phyloP scores from a whole-genome alignment of 108 stramenopile species.

The Pseudonitzschia multiseries region DNA sequence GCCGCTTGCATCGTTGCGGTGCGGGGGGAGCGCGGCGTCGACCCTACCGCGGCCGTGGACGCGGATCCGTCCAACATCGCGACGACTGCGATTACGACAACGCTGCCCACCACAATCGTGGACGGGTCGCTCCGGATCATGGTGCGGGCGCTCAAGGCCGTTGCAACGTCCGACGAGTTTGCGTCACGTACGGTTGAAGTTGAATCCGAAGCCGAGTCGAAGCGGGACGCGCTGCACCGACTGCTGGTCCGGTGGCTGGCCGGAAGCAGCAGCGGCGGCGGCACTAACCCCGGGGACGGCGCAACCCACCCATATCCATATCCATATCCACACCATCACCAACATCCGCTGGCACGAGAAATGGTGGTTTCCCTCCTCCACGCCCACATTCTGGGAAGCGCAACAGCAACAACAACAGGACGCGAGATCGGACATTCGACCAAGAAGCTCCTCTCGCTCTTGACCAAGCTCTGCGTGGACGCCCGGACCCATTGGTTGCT shows the following conservation, averaged over 20 bases:
- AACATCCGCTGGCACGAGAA: slow-evolving; percentile 13
- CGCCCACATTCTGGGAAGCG: background rate
- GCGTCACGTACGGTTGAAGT: too few relatives aligned
- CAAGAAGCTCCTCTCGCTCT: background rate
- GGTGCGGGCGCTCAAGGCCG: background rate
- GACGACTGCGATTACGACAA: too few relatives aligned
- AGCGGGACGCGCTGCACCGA: background rate
- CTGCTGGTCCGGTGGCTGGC: slow-evolving; percentile 14
- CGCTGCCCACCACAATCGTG: slow-evolving; percentile 10
- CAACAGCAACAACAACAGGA: background rate
- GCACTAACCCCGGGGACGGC: too few relatives aligned
- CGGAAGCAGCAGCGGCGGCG: background rate
- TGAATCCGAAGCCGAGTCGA: too few relatives aligned
- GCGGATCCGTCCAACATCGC: too few relatives aligned
- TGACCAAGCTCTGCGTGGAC: slow-evolving; percentile 13
- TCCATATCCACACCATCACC: too few relatives aligned
- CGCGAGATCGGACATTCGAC: background rate
- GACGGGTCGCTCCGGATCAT: slow-evolving; percentile 1
- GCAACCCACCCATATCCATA: too few relatives aligned
- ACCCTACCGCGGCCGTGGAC: too few relatives aligned
- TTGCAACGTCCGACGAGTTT: background rate
- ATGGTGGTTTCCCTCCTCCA: slow-evolving; percentile 11
- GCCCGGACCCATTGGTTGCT: background rate
- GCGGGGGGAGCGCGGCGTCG: background rate
- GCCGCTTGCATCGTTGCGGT: slow-evolving; percentile 11